These are phyloP conservation scores for Melocanna baccifera DNA, from an alignment of 176 grass and related monocot genomes.

Conservation along the genomic window DNA sequence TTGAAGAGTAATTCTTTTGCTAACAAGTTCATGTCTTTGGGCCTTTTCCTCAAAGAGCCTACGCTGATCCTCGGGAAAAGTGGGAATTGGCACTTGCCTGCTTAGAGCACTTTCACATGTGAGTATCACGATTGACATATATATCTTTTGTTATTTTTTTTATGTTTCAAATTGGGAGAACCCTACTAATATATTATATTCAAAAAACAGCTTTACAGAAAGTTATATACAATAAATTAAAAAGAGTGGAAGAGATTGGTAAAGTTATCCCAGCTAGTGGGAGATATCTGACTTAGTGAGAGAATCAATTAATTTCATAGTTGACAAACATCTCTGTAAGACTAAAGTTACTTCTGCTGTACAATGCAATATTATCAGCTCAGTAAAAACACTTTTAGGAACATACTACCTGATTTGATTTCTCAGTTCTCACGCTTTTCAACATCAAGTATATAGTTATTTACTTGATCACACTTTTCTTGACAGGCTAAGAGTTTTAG, in stretches of 20 bases:
- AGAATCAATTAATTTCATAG: not conserved
- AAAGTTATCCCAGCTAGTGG: not conserved
- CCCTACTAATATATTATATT: not conserved
- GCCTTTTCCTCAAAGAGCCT: slow-evolving; percentile 93
- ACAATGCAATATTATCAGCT: not conserved
- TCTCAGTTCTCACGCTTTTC: slow-evolving; percentile 19
- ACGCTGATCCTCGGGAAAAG: slow-evolving; percentile 78
- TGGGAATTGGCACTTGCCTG: slow-evolving; percentile 91
- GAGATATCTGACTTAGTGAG: not conserved
- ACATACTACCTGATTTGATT: slow-evolving; percentile 7
- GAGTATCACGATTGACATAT: slow-evolving; percentile 27
- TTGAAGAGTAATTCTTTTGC: slow-evolving; percentile 1
- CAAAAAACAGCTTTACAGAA: not conserved
- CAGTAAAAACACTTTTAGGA: slow-evolving; percentile 1
- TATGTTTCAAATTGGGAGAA: not conserved
- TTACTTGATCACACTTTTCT: not conserved
- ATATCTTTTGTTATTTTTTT: not conserved
- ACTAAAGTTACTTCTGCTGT: not conserved
- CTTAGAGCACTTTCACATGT: slow-evolving; percentile 88
- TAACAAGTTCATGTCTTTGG: slow-evolving; percentile 86
- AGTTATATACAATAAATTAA: not conserved
- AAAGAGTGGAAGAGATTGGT: not conserved
- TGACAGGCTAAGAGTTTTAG: not conserved
- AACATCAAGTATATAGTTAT: not conserved
- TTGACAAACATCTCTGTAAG: not conserved